Conservation (phyloP, 768 basidiomycete species). For the Austroboletus festivus region DNA sequence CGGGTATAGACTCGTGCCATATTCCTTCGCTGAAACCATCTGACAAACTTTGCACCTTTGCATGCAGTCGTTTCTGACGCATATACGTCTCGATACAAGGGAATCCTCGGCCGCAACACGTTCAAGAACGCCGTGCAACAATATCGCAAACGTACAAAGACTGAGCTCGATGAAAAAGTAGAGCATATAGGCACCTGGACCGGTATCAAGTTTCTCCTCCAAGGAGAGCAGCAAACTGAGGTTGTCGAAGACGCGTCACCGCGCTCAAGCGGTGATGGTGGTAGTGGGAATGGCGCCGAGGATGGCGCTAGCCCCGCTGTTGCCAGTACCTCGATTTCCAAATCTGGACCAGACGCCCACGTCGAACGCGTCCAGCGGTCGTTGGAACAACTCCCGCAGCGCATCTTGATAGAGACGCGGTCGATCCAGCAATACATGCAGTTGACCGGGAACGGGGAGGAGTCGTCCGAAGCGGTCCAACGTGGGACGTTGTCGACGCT, state of each 20-base stretch:
- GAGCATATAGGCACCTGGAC: slow-evolving; percentile 4
- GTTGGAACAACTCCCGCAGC: slow-evolving; percentile 38
- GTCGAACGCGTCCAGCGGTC: slow-evolving; percentile 24
- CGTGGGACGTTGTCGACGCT: slow-evolving; percentile 30
- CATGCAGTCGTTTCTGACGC: slow-evolving; percentile 60
- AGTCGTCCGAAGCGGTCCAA: too few species aligned
- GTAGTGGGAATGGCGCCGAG: background rate
- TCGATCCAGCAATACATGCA: slow-evolving; percentile 42
- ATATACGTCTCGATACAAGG: slow-evolving; percentile 63
- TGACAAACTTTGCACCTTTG: slow-evolving; percentile 3
- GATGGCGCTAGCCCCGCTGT: background rate
- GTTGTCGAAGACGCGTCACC: background rate
- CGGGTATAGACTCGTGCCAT: slow-evolving; percentile 42
- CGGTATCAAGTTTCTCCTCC: background rate
- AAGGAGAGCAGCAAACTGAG: background rate
- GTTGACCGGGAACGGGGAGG: slow-evolving; percentile 25
- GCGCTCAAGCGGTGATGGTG: background rate
- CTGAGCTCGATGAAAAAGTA: slow-evolving; percentile 13
- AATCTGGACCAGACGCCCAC: background rate
- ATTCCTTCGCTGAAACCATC: background rate
- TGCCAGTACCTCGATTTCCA: slow-evolving; percentile 4
- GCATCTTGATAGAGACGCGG: slow-evolving; percentile 36
- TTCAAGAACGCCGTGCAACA: slow-evolving; percentile 46
- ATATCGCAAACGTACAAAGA: slow-evolving; percentile 36
- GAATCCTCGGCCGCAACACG: slow-evolving; percentile 43